Percentiles rank a stretch among this genome's conserved stretches.
Conservation (phyloP, 2,329 filamentous ascomycete species). For the Zelopaecilomyces penicillatus region DNA sequence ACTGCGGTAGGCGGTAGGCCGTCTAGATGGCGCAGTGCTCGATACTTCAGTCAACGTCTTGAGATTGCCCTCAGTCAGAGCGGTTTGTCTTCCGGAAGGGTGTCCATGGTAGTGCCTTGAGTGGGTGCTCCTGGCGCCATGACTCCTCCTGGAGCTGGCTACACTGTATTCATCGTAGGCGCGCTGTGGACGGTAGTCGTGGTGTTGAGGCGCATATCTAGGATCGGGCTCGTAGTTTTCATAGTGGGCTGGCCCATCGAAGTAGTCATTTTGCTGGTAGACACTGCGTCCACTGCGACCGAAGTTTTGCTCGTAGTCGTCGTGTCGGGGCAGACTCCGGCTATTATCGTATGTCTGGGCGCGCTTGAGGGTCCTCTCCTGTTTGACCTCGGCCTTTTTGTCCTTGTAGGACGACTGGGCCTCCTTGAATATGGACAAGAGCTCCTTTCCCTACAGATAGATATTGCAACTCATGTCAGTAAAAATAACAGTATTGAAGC, state of each 20-base stretch:
- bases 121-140: conserved; percentile 29
- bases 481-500: not conserved
- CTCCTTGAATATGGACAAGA: conserved; percentile 86
- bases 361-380: conserved; percentile 38
- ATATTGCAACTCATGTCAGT: conserved; percentile 1
- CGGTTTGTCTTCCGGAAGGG: conserved; percentile 24
- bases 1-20: conserved; percentile 33
- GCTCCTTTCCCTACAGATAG: conserved; percentile 65
- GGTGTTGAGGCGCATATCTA: not conserved
- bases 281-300: not conserved
- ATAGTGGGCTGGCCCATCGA: conserved; percentile 17
- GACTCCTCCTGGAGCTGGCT: conserved; percentile 35
- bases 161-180: conserved; percentile 24
- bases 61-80: conserved; percentile 46
- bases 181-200: conserved; percentile 23
- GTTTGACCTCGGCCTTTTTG: conserved; percentile 73
- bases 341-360: conserved; percentile 21
- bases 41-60: conserved; percentile 46
- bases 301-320: conserved; percentile 3
- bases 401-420: conserved; percentile 82
- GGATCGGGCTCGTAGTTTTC: conserved; percentile 25
- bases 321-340: conserved; percentile 10
- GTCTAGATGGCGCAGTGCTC: conserved; percentile 35
- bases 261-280: not conserved
- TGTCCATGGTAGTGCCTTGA: conserved; percentile 23